These are phyloP conservation scores for Phytophthora kernoviae DNA, from an alignment of 352 stramenopile genomes.

Conservation along the genomic window DNA sequence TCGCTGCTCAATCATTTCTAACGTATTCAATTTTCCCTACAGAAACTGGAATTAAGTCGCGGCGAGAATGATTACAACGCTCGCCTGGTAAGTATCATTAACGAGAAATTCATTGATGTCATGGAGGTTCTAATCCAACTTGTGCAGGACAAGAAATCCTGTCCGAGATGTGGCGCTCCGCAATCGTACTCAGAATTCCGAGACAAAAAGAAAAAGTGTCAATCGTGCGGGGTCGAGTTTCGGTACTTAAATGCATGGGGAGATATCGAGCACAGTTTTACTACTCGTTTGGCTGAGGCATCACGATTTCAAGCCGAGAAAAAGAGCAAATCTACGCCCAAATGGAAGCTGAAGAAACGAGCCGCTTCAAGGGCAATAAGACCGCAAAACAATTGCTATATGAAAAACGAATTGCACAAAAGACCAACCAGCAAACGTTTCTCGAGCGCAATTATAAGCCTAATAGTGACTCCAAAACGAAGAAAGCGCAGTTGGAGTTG, in stretches of 20 bases:
- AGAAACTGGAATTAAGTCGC: conserved; percentile 77
- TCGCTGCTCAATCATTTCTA: conserved; percentile 4
- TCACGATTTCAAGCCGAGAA: conserved; percentile 45
- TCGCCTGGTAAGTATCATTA: conserved; percentile 38
- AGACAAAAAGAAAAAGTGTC: conserved; percentile 88
- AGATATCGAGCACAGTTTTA: conserved; percentile 70
- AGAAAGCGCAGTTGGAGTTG: conserved; percentile 55
- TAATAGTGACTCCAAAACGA: conserved; percentile 57
- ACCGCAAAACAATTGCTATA: conserved; percentile 69
- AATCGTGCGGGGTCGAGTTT: conserved; percentile 80
- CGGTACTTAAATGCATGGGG: conserved; percentile 76
- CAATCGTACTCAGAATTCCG: conserved; percentile 86
- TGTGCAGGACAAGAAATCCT: conserved; percentile 84
- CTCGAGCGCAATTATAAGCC: conserved; percentile 70
- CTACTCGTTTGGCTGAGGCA: conserved; percentile 56
- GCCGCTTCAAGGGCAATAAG: conserved; percentile 40
- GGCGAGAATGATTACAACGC: conserved; percentile 81
- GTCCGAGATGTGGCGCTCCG: conserved; percentile 62
- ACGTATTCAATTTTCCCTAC: neutral
- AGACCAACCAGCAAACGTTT: conserved; percentile 56
- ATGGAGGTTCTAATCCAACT: neutral
- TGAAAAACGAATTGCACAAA: conserved; percentile 63
- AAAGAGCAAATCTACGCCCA: conserved; percentile 58
- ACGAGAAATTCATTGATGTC: neutral
- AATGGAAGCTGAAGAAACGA: conserved; percentile 45